These are phyloP conservation scores for Sphenostylis stenocarpa DNA, from an alignment of 306 rosid species.

Conservation along the genomic window DNA sequence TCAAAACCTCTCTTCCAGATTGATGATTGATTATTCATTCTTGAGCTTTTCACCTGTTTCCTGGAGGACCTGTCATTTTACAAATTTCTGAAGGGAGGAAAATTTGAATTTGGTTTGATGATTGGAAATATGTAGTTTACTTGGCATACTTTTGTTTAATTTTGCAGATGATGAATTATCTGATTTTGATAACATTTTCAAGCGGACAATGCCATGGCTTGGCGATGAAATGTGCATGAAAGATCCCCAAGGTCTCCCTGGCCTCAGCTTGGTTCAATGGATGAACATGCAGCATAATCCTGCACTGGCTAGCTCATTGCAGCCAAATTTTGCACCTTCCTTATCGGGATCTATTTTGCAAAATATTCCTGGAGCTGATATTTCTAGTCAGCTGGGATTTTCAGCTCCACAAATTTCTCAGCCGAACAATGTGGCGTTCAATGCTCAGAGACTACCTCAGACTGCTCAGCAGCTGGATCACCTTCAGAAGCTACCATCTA, in stretches of 20 bases:
- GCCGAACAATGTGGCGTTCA: conserved; percentile 59
- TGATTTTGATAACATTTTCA: conserved; percentile 66
- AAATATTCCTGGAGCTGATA: conserved; percentile 68
- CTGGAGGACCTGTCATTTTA: not conserved
- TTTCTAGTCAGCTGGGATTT: conserved; percentile 72
- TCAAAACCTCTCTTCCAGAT: not conserved
- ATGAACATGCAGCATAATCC: conserved; percentile 95
- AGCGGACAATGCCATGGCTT: conserved; percentile 87
- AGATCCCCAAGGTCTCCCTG: conserved; percentile 77
- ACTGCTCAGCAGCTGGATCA: conserved; percentile 80
- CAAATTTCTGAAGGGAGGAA: not conserved
- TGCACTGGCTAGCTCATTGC: conserved; percentile 59
- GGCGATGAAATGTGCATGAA: conserved; percentile 83
- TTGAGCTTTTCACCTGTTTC: conserved; percentile 11
- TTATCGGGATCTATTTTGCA: conserved; percentile 65
- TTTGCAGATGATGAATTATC: conserved; percentile 75
- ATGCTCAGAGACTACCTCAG: conserved; percentile 64
- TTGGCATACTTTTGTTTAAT: not conserved
- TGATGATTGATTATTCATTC: not conserved
- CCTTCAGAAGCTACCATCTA: conserved; percentile 56
- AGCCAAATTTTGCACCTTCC: conserved; percentile 67
- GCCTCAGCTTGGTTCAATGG: conserved; percentile 95
- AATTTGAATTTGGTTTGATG: not conserved
- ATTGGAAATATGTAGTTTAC: not conserved
- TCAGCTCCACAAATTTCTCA: conserved; percentile 64